phyloP scores from a whole-genome alignment of 2,329 filamentous ascomycete genomes.

The Coniochaeta sp. region DNA sequence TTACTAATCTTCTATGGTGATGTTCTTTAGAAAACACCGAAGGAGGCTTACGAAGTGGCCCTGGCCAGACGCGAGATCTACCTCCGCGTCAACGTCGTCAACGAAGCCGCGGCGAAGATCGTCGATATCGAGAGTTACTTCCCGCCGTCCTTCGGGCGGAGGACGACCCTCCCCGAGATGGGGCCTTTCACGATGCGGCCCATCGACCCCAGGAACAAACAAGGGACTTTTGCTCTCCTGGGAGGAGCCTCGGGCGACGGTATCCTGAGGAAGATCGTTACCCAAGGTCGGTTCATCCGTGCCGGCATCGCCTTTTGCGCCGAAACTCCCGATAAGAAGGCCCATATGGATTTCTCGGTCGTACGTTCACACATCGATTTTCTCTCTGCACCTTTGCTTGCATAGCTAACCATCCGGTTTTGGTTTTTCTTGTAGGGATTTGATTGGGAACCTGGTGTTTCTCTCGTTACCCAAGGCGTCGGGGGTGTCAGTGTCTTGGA shows the following conservation, averaged over 20 bases:
- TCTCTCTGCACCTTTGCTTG: not conserved
- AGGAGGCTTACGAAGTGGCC: not conserved
- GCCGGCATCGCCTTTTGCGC: not conserved
- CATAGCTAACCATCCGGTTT: not conserved
- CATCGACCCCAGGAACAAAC: not conserved
- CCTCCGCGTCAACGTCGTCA: not conserved
- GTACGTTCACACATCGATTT: not conserved
- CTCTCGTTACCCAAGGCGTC: not conserved
- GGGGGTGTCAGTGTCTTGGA: not conserved
- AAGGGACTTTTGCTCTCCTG: not conserved
- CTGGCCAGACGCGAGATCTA: conserved; percentile 1
- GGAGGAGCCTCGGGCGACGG: not conserved
- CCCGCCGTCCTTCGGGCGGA: not conserved
- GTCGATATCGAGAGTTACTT: not conserved
- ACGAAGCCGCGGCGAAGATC: not conserved
- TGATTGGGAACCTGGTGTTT: not conserved
- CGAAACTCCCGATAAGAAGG: not conserved
- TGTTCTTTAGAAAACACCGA: not conserved
- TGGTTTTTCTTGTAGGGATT: not conserved
- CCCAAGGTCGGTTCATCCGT: not conserved
- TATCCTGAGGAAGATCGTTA: not conserved
- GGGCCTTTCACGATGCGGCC: not conserved
- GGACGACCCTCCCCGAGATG: not conserved
- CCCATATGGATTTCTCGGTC: not conserved
- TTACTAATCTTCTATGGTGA: not conserved